Evolutionary conservation across 2,329 filamentous ascomycete species (phyloP), one percentile per base, ranked within the genome.

Genomic region (Aspergillus unguis): DNA sequence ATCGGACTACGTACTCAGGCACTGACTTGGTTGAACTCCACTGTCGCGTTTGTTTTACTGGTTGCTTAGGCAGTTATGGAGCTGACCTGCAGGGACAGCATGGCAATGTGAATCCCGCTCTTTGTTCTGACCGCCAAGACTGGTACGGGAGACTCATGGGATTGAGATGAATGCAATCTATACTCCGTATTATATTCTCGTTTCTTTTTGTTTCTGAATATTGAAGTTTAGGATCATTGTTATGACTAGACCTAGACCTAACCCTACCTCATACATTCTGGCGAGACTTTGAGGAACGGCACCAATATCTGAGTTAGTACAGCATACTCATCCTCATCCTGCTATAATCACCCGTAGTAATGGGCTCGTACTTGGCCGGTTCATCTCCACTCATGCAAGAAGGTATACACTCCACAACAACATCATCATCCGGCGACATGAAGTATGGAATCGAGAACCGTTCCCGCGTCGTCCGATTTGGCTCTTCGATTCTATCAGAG

Each of bases 381-480:
- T 74, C 69, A 1, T 66, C 65, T 17, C 70, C 69, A 7, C 71
- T 71, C 25, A 67, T 70, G 56, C 77, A 80, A 4, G 74, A 74
- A 1, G 75, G 71, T 42, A 83, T 70, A 57, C 78, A 81, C 59
- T 81, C 77, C 47, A 85, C 78, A 6, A 79, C 65, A 3, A 74
- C 69, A 40, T 77, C 70, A 2, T 74, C 69, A 56, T 82, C 76
- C 0, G 81, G 78, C 5, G 71, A 67, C 31, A 84, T 71, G 50
- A 85, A 85, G 60, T 83, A 85, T 0, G 81, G 80, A 48, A 85
- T 84, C 6, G 82, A 84, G 56, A 81, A 85, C 10, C 82, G 69
- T 23, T 76, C 72, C 31, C 70, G 67, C 2, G 78, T 80, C 70
- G 80, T 76, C 3, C 70, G 62, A 10, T 73, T 62, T 1, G 62